Conservation (phyloP, 2,329 filamentous ascomycete species). For the Orbilia javanica region DNA sequence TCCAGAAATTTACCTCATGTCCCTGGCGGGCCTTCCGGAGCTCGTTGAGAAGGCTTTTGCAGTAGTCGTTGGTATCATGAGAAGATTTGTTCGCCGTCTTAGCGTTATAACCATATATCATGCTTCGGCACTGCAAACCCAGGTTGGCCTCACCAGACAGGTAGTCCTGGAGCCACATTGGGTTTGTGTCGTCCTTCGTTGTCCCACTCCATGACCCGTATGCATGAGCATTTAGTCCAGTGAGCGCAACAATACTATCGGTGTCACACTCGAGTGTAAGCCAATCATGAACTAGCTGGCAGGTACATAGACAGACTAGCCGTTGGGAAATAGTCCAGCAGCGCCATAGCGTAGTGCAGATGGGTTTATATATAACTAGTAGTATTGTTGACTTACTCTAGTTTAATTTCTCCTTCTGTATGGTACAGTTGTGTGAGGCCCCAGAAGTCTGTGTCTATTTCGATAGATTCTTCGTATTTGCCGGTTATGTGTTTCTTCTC, state of each 20-base stretch:
- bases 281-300: too few species aligned
- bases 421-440: slow-evolving; percentile 59
- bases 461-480: background rate
- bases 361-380: too few species aligned
- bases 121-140: slow-evolving; percentile 51
- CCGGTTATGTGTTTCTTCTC: slow-evolving; percentile 11
- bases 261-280: background rate
- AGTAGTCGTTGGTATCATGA: slow-evolving; percentile 53
- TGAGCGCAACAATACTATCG: slow-evolving; percentile 57
- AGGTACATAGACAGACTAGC: too few species aligned
- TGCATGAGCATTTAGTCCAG: slow-evolving; percentile 59
- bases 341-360: too few species aligned
- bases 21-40: slow-evolving; percentile 50
- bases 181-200: background rate
- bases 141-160: slow-evolving; percentile 36
- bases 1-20: slow-evolving; percentile 26
- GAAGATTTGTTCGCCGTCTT: slow-evolving; percentile 28
- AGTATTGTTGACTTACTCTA: slow-evolving; percentile 44
- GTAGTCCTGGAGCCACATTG: slow-evolving; percentile 60
- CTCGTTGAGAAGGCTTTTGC: slow-evolving; percentile 49
- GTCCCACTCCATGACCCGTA: slow-evolving; percentile 58
- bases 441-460: slow-evolving; percentile 58
- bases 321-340: too few species aligned
- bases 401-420: slow-evolving; percentile 16
- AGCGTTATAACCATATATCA: slow-evolving; percentile 60